Evolutionary conservation across 192 early-diverging fungal genomes (phyloP), one percentile per base, ranked within the genome.

Genomic region (Funneliformis geosporum): DNA sequence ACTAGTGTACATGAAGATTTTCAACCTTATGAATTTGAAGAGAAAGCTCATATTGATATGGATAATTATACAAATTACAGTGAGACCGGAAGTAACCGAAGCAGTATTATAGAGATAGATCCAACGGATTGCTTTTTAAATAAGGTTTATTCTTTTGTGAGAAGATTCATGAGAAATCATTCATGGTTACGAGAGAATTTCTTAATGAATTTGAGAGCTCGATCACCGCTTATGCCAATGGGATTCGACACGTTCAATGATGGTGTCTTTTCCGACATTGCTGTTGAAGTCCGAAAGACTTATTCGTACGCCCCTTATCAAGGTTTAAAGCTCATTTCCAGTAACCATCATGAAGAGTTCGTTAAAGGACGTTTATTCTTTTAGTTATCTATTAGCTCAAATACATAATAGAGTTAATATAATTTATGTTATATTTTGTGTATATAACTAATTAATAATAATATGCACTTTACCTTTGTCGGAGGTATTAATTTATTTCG

Each of bases 161-260:
- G 21, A 40, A 38, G 38, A 43, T 69, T 69, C 21, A 69, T 69
- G 9, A 69, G 21, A 2, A 39, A 69, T 23, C 38, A 42, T n/a
- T 39, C 67, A n/a, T 69, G 67, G 67, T 40, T 69, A 69, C 40
- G 67, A 40, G 67, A 69, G 21, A 69, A 69, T 23, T 69, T 69
- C 8, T 23, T 28, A 27, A 21, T 21, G 21, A 23, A 64, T 27
- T 28, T 14, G 27, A 64, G 25, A 14, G 5, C 5, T 27, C 21
- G 16, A 28, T 61, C 23, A 61, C 1, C 23, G 8, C 60, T 18
- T 10, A 18, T 21, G 12, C 55, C 55, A 21, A 59, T 59, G 55
- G 55, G 55, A 61, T 11, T 64, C 4, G 62, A 25, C 5, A 44
- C 43, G 2, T 28, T 64, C 12, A 64, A 28, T 10, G 62, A 64